phyloP scores from a whole-genome alignment of 23 red algal genomes.

The Gracilaria caudata region DNA sequence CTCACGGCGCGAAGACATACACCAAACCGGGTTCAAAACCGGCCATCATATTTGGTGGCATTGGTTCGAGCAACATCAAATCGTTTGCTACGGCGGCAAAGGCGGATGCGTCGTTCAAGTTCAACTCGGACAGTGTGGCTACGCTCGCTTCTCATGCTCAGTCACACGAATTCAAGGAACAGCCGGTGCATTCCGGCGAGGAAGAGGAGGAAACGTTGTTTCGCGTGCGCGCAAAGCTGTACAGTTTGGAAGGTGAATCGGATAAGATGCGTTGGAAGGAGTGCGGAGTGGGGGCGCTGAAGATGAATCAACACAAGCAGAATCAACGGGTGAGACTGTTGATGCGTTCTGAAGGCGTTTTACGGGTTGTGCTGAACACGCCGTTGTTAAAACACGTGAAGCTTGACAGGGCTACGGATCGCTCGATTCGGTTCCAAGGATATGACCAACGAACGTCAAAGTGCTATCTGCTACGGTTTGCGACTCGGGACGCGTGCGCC shows the following conservation, averaged over 20 bases:
- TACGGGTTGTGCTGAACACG: slow-evolving; percentile 86
- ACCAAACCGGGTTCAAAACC: neutral
- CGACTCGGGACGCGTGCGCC: neutral
- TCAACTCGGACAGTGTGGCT: neutral
- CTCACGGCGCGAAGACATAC: neutral
- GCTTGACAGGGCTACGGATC: slow-evolving; percentile 65
- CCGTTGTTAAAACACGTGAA: slow-evolving; percentile 55
- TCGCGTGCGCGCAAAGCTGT: slow-evolving; percentile 73
- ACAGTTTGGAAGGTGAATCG: slow-evolving; percentile 59
- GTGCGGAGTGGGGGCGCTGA: slow-evolving; percentile 78
- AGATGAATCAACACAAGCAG: slow-evolving; percentile 60
- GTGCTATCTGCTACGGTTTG: slow-evolving; percentile 43
- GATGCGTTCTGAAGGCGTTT: slow-evolving; percentile 91
- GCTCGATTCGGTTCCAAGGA: slow-evolving; percentile 73
- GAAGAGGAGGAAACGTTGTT: slow-evolving; percentile 75
- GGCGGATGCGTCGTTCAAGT: slow-evolving; percentile 17
- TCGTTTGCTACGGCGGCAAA: slow-evolving; percentile 54
- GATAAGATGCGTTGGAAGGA: slow-evolving; percentile 75
- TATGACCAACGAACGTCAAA: slow-evolving; percentile 40
- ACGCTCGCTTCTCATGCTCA: neutral
- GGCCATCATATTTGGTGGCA: slow-evolving; percentile 45
- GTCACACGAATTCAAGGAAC: slow-evolving; percentile 55
- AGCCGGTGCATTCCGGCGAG: slow-evolving; percentile 66
- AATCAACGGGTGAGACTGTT: slow-evolving; percentile 72
- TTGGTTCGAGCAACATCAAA: neutral